A percentile compares a stretch with the other conserved stretches of the same genome.
Evolutionary conservation across 2,329 filamentous ascomycete species (phyloP).

Genomic region (Monosporascus sp.): DNA sequence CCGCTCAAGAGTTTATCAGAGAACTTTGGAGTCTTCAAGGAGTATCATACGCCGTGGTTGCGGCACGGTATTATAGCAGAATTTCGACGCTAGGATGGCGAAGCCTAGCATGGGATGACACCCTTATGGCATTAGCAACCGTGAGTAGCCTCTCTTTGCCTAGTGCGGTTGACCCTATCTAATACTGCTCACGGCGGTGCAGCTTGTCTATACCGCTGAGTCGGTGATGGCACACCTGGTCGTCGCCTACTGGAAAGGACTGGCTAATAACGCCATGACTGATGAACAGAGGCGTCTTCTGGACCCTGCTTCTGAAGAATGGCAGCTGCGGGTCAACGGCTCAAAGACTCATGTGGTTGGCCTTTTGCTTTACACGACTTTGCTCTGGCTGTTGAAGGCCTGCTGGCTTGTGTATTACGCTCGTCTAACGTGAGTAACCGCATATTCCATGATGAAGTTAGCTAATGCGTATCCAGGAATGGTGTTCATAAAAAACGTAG

Average conservation of each 20-base stretch:
- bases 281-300: conserved; percentile 13
- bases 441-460: background rate
- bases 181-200: background rate
- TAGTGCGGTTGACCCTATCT: background rate
- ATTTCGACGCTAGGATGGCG: conserved; percentile 12
- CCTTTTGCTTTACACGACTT: conserved; percentile 17
- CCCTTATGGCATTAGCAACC: conserved; percentile 15
- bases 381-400: conserved; percentile 19
- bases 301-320: conserved; percentile 11
- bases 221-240: conserved; percentile 20
- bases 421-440: conserved; percentile 16
- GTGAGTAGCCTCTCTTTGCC: conserved; percentile 6
- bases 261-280: conserved; percentile 20
- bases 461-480: conserved; percentile 19
- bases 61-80: conserved; percentile 17
- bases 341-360: conserved; percentile 19
- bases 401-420: conserved; percentile 21
- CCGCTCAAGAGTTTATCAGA: conserved; percentile 10
- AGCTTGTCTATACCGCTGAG: conserved; percentile 19
- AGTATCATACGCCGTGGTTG: conserved; percentile 13
- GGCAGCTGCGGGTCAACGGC: conserved; percentile 13
- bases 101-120: conserved; percentile 15
- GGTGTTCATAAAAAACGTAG: conserved; percentile 33
- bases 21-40: conserved; percentile 22
- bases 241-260: conserved; percentile 18